Conservation (phyloP, 768 basidiomycete species). For the Trametes cinnabarina region DNA sequence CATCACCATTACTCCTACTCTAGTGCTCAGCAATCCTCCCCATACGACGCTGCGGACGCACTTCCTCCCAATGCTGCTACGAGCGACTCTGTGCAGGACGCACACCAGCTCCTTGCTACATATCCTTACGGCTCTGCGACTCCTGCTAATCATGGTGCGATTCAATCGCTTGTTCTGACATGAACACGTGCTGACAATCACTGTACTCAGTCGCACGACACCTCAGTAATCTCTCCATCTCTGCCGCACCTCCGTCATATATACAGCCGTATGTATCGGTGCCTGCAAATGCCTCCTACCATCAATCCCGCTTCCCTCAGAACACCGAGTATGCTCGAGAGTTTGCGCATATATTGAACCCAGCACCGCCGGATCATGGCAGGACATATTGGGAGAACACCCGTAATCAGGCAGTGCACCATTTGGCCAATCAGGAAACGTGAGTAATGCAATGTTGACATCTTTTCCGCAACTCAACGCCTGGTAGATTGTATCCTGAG, state of each 20-base stretch:
- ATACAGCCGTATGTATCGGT: conserved; percentile 51
- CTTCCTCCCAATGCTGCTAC: conserved; percentile 10
- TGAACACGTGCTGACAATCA: conserved; percentile 19
- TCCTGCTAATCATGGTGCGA: conserved; percentile 70
- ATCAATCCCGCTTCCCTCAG: conserved; percentile 46
- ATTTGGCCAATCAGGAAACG: conserved; percentile 50
- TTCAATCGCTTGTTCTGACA: background rate
- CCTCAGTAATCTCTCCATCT: conserved; percentile 55
- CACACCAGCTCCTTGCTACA: conserved; percentile 60
- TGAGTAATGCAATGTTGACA: conserved; percentile 12
- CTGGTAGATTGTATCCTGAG: conserved; percentile 24
- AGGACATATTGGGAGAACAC: conserved; percentile 64
- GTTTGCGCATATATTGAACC: conserved; percentile 52
- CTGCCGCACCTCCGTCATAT: conserved; percentile 61
- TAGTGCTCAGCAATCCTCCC: background rate
- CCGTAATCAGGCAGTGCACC: conserved; percentile 57
- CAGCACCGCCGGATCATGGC: conserved; percentile 43
- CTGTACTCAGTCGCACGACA: conserved; percentile 58
- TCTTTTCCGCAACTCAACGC: background rate
- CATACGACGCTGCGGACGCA: conserved; percentile 1
- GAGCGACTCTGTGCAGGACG: conserved; percentile 60
- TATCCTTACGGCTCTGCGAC: conserved; percentile 78
- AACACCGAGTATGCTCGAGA: conserved; percentile 71
- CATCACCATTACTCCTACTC: background rate
- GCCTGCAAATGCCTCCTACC: conserved; percentile 17